Base-by-base conservation (phyloP, 2,329 filamentous ascomycete genomes). In the Scytalidium sp. region DNA sequence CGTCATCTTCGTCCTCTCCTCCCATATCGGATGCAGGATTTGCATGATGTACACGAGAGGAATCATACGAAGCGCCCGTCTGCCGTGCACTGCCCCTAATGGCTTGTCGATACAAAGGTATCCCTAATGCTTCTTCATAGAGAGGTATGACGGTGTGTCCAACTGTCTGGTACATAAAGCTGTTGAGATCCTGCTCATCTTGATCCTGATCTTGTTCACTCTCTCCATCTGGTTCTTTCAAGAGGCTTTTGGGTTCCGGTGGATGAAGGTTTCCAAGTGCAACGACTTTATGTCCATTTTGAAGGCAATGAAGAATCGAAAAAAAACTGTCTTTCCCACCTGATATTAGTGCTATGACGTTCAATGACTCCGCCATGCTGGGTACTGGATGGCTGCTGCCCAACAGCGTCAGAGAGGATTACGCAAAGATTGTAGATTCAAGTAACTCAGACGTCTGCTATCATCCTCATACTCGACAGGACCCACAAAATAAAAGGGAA, bases 111-210 rank as follows among this genome's bases (percentile, higher is more conserved):
- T 94, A 97, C 2, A 99, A 76, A 20, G 93, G 93, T 27, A 97
- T 76, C 0, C 79, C 83, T 2, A 96, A 84, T 27, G 90, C 91
- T 43, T 80, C 69, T 52, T 85, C 84, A 66, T 97, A 97, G 15
- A 96, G 78, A 2, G 92, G 90, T 50, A 97, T 86, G 17, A 97
- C 75, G 50, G 83, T 79, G 69, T 97, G 90, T 11, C 94, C 94
- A 52, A 97, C 89, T 3, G 94, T 99, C 75, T 99, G 94, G 75
- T 97, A 99, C 94, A 99, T 99, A 83, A 94, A 97, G 73, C 92
- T 97, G 70, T 99, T 90, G 60, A 96, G 78, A 67, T 97, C 89
- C 49, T 78, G 71, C 55, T 76, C 73, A 29, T 78, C 73, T 4
- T 68, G 65, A 22, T 65, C 67, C 5, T 19, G 43, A 54, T 36